Evolutionary conservation across 768 basidiomycete genomes (phyloP).

Genomic region (Hericium coralloides): DNA sequence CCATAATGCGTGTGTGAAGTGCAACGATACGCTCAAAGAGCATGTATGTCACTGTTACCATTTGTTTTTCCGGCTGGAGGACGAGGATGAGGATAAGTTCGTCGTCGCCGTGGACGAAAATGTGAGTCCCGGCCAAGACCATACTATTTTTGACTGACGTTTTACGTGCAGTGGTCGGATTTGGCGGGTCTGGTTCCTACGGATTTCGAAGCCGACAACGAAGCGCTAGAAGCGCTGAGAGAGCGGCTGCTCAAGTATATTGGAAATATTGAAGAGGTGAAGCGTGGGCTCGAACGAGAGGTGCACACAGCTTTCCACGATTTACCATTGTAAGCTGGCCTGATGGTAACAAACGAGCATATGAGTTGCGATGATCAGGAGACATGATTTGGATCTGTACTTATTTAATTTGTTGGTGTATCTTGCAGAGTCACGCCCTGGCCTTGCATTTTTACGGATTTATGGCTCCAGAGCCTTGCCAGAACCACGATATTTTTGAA

Average conservation of each 20-base stretch:
- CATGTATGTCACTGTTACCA: constrained; percentile 1
- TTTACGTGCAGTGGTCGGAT: constrained; percentile 3
- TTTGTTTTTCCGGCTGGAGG: constrained; percentile 10
- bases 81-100: constrained; percentile 3
- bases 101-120: constrained; percentile 9
- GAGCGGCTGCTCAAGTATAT: constrained; percentile 9
- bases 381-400: no score
- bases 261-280: constrained; percentile 9
- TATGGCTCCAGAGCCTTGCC: no score
- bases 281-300: constrained; percentile 4
- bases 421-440: no score
- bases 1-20: not conserved
- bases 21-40: constrained; percentile 1
- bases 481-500: no score
- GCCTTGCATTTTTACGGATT: no score
- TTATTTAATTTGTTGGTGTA: no score
- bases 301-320: constrained; percentile 3
- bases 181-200: constrained; percentile 5
- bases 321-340: constrained; percentile 3
- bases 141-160: not conserved
- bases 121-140: not conserved
- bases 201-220: not conserved
- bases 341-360: no score
- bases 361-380: no score
- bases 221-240: not conserved